phyloP scores from a whole-genome alignment of 2,329 filamentous ascomycete species.

The Aspergillus aculeatinus region DNA sequence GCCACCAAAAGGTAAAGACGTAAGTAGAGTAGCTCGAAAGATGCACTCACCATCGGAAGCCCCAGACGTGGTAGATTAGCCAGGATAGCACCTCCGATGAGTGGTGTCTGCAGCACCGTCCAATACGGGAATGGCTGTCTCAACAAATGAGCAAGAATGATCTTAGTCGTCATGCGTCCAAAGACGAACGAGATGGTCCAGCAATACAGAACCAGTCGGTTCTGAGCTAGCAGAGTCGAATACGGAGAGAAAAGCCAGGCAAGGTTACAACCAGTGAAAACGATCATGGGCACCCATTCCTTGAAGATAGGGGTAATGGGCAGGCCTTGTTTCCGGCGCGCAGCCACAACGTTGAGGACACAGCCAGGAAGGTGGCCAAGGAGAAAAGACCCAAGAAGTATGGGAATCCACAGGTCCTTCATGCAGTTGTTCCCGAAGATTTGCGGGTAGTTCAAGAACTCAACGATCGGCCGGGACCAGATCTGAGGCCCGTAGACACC shows the following conservation, averaged over 20 bases:
- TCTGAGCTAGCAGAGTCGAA: slow-evolving; percentile 75
- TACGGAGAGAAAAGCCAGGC: slow-evolving; percentile 89
- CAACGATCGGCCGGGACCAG: slow-evolving; percentile 74
- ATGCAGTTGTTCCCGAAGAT: slow-evolving; percentile 71
- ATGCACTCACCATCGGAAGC: slow-evolving; percentile 63
- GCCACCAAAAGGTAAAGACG: slow-evolving; percentile 82
- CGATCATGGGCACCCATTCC: slow-evolving; percentile 88
- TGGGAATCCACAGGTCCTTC: slow-evolving; percentile 81
- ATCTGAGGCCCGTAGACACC: slow-evolving; percentile 85
- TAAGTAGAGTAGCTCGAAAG: slow-evolving; percentile 75
- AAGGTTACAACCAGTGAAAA: slow-evolving; percentile 72
- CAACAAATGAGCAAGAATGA: slow-evolving; percentile 93
- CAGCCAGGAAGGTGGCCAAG: slow-evolving; percentile 82
- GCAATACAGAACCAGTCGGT: slow-evolving; percentile 89
- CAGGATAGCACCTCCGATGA: slow-evolving; percentile 79
- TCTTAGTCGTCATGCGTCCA: slow-evolving; percentile 97
- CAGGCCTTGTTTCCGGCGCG: slow-evolving; percentile 68
- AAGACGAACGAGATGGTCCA: slow-evolving; percentile 96
- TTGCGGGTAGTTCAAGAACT: slow-evolving; percentile 64
- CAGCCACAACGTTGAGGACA: slow-evolving; percentile 77
- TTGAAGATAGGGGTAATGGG: slow-evolving; percentile 80
- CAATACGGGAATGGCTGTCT: slow-evolving; percentile 94
- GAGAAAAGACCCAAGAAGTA: slow-evolving; percentile 66
- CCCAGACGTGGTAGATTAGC: slow-evolving; percentile 80
- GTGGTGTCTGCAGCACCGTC: slow-evolving; percentile 85